Evolutionary conservation across 257 asterid genomes (phyloP), one percentile per base, ranked within the genome.

Genomic region (Galeopsis tetrahit): DNA sequence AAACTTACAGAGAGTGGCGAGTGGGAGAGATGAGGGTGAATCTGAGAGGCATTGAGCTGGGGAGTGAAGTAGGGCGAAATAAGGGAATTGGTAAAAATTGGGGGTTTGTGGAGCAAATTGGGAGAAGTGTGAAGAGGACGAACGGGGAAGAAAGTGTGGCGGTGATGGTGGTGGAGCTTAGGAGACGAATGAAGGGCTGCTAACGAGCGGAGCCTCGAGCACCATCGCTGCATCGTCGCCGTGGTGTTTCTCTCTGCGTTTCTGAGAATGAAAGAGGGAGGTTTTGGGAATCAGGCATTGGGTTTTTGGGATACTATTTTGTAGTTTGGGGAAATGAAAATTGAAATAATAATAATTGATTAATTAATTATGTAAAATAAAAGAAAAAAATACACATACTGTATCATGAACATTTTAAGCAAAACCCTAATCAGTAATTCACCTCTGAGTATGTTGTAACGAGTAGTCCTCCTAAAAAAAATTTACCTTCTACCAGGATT

Each of bases 1-100:
- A 75, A 5, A 75, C 96, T 82, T 82, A 88, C 95, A 59, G 82
- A 74, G 78, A 78, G 69, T 34, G 74, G 89, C 53, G 71, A 57
- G 65, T 36, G 71, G 32, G 66, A 40, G 70, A 72, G 31, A 66
- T 57, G 56, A 32, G 67, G 51, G 57, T 71, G 69, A 48, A 62
- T 42, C 56, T 74, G 71, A 62, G 78, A 70, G 71, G 72, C 83
- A 75, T 74, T 64, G 69, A 58, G 55, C 44, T 81, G 70, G 68
- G 85, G 73, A 14, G 68, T 70, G 46, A 83, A 79, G 62, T 60
- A 58, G 49, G 81, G 70, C 11, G 76, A 74, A 75, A 72, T 44
- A 21, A 62, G 4, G 66, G 85, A 67, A 63, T 63, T 42, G 56
- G 66, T 17, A 48, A 49, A 14, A 43, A 58, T n/a, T 36, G 66